phyloP scores from a whole-genome alignment of 83 land plant genomes.

The Picea abies region DNA sequence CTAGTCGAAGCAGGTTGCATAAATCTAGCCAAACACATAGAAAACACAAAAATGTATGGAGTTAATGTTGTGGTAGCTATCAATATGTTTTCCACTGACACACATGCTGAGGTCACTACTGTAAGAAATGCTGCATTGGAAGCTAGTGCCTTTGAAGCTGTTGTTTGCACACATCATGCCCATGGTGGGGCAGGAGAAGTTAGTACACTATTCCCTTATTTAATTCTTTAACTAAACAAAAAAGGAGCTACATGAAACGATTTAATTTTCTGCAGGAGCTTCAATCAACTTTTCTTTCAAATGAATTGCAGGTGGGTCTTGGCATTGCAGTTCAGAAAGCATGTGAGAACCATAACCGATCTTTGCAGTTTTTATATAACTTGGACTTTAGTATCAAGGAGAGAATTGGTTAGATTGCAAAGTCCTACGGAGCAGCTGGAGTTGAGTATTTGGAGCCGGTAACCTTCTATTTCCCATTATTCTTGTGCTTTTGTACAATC shows the following conservation, averaged over 20 bases:
- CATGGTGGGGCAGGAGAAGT: slow-evolving; percentile 99
- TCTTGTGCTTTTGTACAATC: slow-evolving; percentile 10
- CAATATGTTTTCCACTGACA: no score
- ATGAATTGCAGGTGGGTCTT: slow-evolving; percentile 78
- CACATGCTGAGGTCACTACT: no score
- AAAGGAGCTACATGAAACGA: no score
- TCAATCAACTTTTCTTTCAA: slow-evolving; percentile 5
- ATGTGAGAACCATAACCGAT: slow-evolving; percentile 74
- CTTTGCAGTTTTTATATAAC: slow-evolving; percentile 85
- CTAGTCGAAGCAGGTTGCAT: slow-evolving; percentile 85
- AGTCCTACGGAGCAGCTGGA: slow-evolving; percentile 92
- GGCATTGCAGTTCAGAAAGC: slow-evolving; percentile 95
- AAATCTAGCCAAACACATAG: slow-evolving; percentile 83
- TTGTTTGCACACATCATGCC: slow-evolving; percentile 91
- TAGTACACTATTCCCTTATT: slow-evolving; percentile 19
- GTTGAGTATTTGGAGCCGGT: slow-evolving; percentile 95
- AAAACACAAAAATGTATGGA: slow-evolving; percentile 39
- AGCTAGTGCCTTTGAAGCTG: slow-evolving; percentile 99
- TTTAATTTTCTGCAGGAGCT: background rate
- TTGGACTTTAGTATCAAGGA: slow-evolving; percentile 85
- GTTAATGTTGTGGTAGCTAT: no score
- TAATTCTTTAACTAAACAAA: no score
- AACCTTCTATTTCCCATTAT: background rate
- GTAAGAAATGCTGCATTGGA: slow-evolving; percentile 56
- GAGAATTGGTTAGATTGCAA: slow-evolving; percentile 86